These are phyloP conservation scores for Exophiala lecanii-corni DNA, from an alignment of 2,329 filamentous ascomycete species.

Conservation along the genomic window DNA sequence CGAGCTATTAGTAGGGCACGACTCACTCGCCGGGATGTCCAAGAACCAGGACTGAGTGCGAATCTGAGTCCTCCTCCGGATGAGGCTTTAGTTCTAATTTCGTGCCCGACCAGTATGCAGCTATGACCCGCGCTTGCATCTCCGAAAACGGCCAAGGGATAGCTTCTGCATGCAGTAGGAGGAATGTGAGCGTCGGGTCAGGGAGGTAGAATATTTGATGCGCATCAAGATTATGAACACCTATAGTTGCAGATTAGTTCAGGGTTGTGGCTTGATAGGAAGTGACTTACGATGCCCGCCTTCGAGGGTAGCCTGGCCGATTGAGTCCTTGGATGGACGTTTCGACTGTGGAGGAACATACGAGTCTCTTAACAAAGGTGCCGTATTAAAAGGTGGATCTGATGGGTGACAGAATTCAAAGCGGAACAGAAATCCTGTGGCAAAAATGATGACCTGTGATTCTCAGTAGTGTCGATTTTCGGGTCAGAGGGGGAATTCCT, in stretches of 20 bases:
- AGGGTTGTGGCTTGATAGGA: too few relatives aligned
- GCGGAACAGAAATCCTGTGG: slow-evolving; percentile 10
- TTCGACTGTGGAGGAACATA: slow-evolving; percentile 1
- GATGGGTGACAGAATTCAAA: slow-evolving; percentile 8
- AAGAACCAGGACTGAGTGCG: slow-evolving; percentile 7
- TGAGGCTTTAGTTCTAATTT: slow-evolving; percentile 6
- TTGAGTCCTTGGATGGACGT: slow-evolving; percentile 5
- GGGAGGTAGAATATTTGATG: slow-evolving; percentile 12
- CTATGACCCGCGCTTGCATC: slow-evolving; percentile 9
- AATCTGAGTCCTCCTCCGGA: slow-evolving; percentile 10
- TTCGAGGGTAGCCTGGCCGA: slow-evolving; percentile 2
- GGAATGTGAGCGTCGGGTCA: slow-evolving; percentile 6
- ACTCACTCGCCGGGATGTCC: slow-evolving; percentile 11
- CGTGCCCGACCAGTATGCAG: slow-evolving; percentile 8
- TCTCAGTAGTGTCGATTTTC: too few relatives aligned
- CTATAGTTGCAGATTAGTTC: neutral
- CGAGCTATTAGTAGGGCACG: neutral
- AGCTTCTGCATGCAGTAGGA: slow-evolving; percentile 11
- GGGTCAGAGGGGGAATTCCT: slow-evolving; percentile 4
- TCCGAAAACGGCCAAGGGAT: slow-evolving; percentile 12
- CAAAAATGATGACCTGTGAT: slow-evolving; percentile 9
- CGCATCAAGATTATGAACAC: slow-evolving; percentile 10
- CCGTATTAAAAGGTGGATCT: slow-evolving; percentile 6
- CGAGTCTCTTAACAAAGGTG: slow-evolving; percentile 3
- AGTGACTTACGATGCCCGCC: slow-evolving; percentile 9